A percentile compares a stretch with the other conserved stretches of the same genome.
These are phyloP conservation scores for Wickerhamiella kazuoi DNA, from an alignment of 805 yeast genomes.

Conservation along the genomic window DNA sequence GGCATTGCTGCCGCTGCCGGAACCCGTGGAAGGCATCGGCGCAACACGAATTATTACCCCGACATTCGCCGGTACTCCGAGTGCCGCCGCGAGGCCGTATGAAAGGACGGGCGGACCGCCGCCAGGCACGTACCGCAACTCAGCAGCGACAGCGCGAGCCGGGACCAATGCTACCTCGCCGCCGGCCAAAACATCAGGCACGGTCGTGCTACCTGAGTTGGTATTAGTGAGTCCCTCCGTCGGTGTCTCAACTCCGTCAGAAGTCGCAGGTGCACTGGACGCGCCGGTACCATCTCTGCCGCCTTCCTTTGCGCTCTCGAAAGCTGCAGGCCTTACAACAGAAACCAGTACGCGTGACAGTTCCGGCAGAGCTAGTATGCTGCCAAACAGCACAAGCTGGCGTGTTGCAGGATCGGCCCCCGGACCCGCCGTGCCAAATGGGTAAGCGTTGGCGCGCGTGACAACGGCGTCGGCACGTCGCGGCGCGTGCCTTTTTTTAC, in stretches of 20 bases:
- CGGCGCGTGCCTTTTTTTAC: background rate
- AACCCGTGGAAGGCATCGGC: slow-evolving; percentile 20
- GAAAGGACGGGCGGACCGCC: slow-evolving; percentile 29
- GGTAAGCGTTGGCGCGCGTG: slow-evolving; percentile 6
- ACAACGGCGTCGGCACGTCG: background rate
- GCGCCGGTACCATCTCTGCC: background rate
- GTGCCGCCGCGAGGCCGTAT: slow-evolving; percentile 33
- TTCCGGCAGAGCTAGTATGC: slow-evolving; percentile 1
- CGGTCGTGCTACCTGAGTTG: background rate
- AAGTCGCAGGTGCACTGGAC: background rate
- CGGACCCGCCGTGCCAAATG: slow-evolving; percentile 1
- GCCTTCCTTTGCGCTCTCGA: too few relatives aligned
- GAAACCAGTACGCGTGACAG: slow-evolving; percentile 4
- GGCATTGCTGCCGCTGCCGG: background rate
- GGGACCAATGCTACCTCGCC: background rate
- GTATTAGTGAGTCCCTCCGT: background rate
- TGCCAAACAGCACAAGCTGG: slow-evolving; percentile 6
- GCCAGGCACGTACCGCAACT: slow-evolving; percentile 15
- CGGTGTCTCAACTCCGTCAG: slow-evolving; percentile 8
- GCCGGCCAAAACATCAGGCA: background rate
- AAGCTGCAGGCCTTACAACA: slow-evolving; percentile 4
- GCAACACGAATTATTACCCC: slow-evolving; percentile 42
- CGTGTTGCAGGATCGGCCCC: slow-evolving; percentile 2
- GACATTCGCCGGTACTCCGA: slow-evolving; percentile 31
- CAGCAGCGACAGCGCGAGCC: slow-evolving; percentile 33